phyloP scores from a whole-genome alignment of 768 basidiomycete genomes.

The Mycena amicta region DNA sequence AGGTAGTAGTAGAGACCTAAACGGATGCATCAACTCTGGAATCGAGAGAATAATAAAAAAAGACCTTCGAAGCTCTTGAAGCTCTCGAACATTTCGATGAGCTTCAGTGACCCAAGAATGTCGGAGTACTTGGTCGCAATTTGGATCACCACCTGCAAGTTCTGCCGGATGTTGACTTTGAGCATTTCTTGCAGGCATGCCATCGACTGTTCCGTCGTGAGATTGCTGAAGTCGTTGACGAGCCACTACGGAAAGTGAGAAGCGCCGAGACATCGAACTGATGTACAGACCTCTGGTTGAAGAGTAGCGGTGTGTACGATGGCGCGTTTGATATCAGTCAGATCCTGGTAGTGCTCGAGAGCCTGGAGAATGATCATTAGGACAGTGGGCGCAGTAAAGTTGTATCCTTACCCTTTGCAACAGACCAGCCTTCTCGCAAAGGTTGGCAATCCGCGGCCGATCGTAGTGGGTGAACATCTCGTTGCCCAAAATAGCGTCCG shows the following conservation, averaged over 20 bases:
- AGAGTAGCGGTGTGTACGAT: constrained; percentile 90
- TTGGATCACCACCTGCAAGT: constrained; percentile 93
- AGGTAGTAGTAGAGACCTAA: constrained; percentile 96
- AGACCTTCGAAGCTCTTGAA: constrained; percentile 96
- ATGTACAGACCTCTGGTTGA: constrained; percentile 69
- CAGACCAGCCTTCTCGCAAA: constrained; percentile 97
- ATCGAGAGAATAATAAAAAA: not conserved
- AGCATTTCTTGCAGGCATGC: constrained; percentile 97
- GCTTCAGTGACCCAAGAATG: constrained; percentile 92
- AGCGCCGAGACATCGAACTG: constrained; percentile 1
- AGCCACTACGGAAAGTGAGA: constrained; percentile 67
- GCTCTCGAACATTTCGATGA: constrained; percentile 97
- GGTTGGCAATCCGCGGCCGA: constrained; percentile 92
- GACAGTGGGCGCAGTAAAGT: constrained; percentile 1
- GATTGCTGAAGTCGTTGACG: constrained; percentile 92
- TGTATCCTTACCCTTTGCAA: constrained; percentile 74
- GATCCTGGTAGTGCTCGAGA: constrained; percentile 96
- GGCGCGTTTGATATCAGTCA: constrained; percentile 98
- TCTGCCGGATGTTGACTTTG: constrained; percentile 94
- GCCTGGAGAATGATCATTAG: constrained; percentile 58
- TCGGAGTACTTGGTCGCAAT: constrained; percentile 99
- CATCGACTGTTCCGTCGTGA: constrained; percentile 97
- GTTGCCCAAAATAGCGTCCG: constrained; percentile 97
- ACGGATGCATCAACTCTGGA: not conserved
- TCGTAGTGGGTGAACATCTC: constrained; percentile 99